These are phyloP conservation scores for Pseudocercospora ulei DNA, from an alignment of 2,329 filamentous ascomycete genomes.

Conservation along the genomic window DNA sequence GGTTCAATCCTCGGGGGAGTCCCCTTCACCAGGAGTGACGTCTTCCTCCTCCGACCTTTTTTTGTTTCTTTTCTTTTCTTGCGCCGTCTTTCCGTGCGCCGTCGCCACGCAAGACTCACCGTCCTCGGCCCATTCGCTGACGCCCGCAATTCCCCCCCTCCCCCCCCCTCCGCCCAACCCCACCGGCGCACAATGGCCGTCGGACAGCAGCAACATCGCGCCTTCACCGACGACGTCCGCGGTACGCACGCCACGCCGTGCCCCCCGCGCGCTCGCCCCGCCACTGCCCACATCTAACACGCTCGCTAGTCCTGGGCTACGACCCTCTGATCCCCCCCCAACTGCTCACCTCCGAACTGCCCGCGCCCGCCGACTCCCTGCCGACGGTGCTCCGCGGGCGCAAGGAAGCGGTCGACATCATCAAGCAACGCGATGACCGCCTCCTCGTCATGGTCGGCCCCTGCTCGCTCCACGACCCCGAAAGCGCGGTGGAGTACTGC, in stretches of 20 bases:
- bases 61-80: too few species aligned
- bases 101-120: too few species aligned
- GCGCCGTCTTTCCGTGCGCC: too few species aligned
- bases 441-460: constrained; percentile 91
- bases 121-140: too few species aligned
- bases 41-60: too few species aligned
- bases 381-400: constrained; percentile 63
- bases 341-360: constrained; percentile 77
- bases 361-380: constrained; percentile 51
- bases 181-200: constrained; percentile 16
- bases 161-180: too few species aligned
- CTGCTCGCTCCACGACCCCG: constrained; percentile 94
- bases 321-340: constrained; percentile 85
- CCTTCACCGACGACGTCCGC: constrained; percentile 45
- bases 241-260: constrained; percentile 35
- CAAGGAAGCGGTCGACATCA: constrained; percentile 59
- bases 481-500: constrained; percentile 79
- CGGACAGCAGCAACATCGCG: constrained; percentile 8
- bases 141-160: too few species aligned
- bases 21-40: too few species aligned
- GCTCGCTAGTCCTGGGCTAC: constrained; percentile 67
- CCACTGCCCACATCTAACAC: constrained; percentile 13
- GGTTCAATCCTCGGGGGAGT: too few species aligned
- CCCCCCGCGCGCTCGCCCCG: constrained; percentile 1
- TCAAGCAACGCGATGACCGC: constrained; percentile 70